phyloP scores from a whole-genome alignment of 805 yeast genomes.

The Scheffersomyces spartinae region DNA sequence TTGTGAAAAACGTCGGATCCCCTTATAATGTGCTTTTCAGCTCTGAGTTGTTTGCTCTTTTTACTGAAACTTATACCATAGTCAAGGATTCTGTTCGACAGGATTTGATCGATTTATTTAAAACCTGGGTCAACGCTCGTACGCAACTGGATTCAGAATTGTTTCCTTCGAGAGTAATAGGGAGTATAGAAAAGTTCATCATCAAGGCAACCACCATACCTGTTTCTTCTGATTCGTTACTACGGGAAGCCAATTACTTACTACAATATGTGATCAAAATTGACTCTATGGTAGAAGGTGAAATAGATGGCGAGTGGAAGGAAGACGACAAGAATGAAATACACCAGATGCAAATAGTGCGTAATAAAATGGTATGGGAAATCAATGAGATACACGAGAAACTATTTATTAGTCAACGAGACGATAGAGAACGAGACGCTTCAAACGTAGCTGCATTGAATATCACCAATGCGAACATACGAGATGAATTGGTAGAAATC shows the following conservation, averaged over 20 bases:
- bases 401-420: too few species aligned
- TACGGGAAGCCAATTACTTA: conserved; percentile 24
- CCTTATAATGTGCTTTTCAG: conserved; percentile 81
- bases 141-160: conserved; percentile 51
- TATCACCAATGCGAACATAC: too few species aligned
- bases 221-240: conserved; percentile 23
- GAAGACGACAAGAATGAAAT: too few species aligned
- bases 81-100: conserved; percentile 67
- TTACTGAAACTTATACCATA: conserved; percentile 62
- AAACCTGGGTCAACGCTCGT: conserved; percentile 78
- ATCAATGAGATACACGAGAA: too few species aligned
- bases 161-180: conserved; percentile 60
- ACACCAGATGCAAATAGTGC: too few species aligned
- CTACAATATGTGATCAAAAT: conserved; percentile 22
- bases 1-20: conserved; percentile 80
- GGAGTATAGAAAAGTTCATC: conserved; percentile 64
- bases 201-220: conserved; percentile 22
- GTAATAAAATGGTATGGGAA: too few species aligned
- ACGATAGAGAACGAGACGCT: too few species aligned
- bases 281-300: too few species aligned
- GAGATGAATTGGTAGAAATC: too few species aligned
- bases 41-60: conserved; percentile 54
- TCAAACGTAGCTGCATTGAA: too few species aligned
- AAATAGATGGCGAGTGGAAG: too few species aligned
- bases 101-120: conserved; percentile 65